Evolutionary conservation across 805 yeast genomes (phyloP).

Genomic region (Wickerhamiella qilinensis): DNA sequence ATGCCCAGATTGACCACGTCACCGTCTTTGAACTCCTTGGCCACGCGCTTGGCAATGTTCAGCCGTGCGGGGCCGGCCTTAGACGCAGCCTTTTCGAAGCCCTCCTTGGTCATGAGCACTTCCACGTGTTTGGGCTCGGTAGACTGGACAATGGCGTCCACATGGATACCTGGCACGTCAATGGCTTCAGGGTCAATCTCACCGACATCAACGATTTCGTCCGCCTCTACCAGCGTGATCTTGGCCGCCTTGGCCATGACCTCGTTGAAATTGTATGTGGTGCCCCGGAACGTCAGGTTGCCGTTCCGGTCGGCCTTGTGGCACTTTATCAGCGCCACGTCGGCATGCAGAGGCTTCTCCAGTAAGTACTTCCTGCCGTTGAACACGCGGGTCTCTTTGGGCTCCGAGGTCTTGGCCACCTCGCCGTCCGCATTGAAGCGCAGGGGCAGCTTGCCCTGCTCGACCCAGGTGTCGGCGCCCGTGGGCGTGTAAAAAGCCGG

Average conservation of each 20-base stretch:
- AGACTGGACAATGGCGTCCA: constrained; percentile 26
- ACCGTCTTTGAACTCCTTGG: constrained; percentile 31
- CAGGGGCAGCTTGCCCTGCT: constrained; percentile 32
- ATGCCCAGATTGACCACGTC: constrained; percentile 32
- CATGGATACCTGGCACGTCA: constrained; percentile 33
- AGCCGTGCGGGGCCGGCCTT: constrained; percentile 12
- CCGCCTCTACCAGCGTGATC: constrained; percentile 35
- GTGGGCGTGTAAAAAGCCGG: constrained; percentile 36
- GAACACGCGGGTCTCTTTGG: constrained; percentile 30
- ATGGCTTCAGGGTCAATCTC: constrained; percentile 29
- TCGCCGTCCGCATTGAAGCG: constrained; percentile 25
- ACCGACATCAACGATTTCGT: constrained; percentile 32
- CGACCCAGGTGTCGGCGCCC: constrained; percentile 37
- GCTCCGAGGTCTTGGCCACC: constrained; percentile 24
- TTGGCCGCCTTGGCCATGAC: constrained; percentile 31
- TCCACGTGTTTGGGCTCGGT: constrained; percentile 30
- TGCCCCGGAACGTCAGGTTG: constrained; percentile 31
- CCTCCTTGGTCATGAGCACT: constrained; percentile 14
- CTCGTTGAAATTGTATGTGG: constrained; percentile 32
- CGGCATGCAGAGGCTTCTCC: constrained; percentile 31
- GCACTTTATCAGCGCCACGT: constrained; percentile 33
- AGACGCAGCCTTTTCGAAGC: constrained; percentile 1
- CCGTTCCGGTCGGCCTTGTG: constrained; percentile 34
- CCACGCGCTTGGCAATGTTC: constrained; percentile 29
- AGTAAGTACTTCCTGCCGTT: constrained; percentile 28